Conservation (phyloP, 345 rosid species). For the Corchorus olitorius region DNA sequence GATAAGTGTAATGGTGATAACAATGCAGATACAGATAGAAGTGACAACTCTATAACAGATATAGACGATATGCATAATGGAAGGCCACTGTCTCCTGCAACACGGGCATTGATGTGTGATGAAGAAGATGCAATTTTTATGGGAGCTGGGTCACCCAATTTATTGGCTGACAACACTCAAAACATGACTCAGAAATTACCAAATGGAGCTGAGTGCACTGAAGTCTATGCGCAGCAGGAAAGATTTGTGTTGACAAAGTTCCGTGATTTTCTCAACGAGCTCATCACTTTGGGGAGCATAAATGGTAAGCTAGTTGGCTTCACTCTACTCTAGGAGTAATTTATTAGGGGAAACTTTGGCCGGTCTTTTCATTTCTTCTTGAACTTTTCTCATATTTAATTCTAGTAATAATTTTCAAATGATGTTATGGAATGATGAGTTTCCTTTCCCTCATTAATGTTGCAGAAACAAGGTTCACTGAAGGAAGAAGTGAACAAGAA, state of each 20-base stretch:
- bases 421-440: background rate
- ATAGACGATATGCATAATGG: conserved; percentile 30
- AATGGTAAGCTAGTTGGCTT: conserved; percentile 43
- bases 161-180: conserved; percentile 16
- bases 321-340: background rate
- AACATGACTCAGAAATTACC: conserved; percentile 24
- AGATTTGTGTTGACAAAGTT: conserved; percentile 49
- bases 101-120: conserved; percentile 66
- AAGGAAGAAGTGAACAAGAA: conserved; percentile 27
- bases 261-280: conserved; percentile 54
- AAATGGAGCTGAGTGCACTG: conserved; percentile 31
- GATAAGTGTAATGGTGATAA: conserved; percentile 24
- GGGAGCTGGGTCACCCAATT: conserved; percentile 23
- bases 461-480: conserved; percentile 38
- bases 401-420: background rate
- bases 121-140: conserved; percentile 44
- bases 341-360: background rate
- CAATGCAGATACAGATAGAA: conserved; percentile 28
- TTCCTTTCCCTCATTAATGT: conserved; percentile 14
- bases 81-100: conserved; percentile 51
- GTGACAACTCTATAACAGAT: conserved; percentile 27
- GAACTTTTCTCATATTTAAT: background rate
- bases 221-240: conserved; percentile 55
- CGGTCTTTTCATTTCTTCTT: background rate
- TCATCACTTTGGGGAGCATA: conserved; percentile 47